phyloP scores from a whole-genome alignment of 345 rosid species.

The Eucalyptus erythrocorys region DNA sequence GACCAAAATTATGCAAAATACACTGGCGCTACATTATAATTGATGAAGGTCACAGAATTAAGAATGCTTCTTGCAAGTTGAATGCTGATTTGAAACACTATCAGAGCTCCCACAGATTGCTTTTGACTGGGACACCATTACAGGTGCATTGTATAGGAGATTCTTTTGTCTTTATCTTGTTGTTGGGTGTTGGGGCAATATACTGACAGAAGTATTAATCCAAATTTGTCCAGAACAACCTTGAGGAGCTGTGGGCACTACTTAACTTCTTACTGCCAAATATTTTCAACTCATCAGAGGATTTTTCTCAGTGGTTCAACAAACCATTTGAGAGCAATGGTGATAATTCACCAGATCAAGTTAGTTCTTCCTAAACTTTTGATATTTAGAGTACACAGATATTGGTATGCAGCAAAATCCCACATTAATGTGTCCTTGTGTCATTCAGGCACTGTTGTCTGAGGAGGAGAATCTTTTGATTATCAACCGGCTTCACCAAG shows the following conservation, averaged over 20 bases:
- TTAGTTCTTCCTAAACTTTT: conserved; percentile 14
- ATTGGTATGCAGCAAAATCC: background rate
- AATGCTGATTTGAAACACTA: conserved; percentile 92
- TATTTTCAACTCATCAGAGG: conserved; percentile 89
- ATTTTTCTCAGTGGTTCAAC: conserved; percentile 97
- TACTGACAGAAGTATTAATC: background rate
- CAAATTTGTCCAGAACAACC: conserved; percentile 55
- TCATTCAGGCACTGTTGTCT: conserved; percentile 63
- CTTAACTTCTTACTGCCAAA: conserved; percentile 89
- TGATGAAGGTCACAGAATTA: conserved; percentile 96
- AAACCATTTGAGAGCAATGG: conserved; percentile 88
- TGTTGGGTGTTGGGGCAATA: background rate
- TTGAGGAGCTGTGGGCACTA: conserved; percentile 92
- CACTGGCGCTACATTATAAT: conserved; percentile 91
- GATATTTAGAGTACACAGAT: background rate
- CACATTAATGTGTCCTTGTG: background rate
- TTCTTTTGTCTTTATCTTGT: background rate
- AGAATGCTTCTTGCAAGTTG: conserved; percentile 96
- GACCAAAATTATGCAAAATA: conserved; percentile 80
- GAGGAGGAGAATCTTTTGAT: conserved; percentile 93
- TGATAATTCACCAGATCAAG: conserved; percentile 81
- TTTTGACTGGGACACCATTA: conserved; percentile 84
- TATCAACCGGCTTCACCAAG: conserved; percentile 93
- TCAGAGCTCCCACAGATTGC: conserved; percentile 72
- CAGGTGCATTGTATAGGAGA: conserved; percentile 30